Base-by-base conservation (phyloP, 495 filamentous ascomycete genomes). In the Astrothelium subdiscretum region DNA sequence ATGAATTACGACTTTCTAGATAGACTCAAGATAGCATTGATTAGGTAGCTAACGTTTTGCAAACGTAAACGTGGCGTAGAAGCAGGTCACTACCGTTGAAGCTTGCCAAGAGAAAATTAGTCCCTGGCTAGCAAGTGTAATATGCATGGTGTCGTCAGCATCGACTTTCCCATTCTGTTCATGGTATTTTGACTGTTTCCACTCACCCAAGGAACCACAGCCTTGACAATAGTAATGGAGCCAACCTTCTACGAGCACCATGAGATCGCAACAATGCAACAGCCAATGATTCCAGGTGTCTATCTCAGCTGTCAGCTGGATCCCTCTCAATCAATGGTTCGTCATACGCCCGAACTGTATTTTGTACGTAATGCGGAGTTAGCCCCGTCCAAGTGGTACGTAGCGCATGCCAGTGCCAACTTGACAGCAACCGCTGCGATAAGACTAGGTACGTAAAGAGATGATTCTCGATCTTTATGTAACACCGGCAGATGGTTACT, bases 341-440 rank as follows among this genome's bases (percentile, higher is more conserved):
- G 48, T 2, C 20, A 24, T 26, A 29, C 48, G 4, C 0, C 48
- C 6, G 26, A 5, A 24, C 11, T 10, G 48, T 54, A 27, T 26
- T 3, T 24, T 8, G 48, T 54, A 54, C 48, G 48, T 54, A 54
- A 54, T 54, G 48, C 48, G 48, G 48, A 54, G 48, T 54, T 54
- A 15, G 29, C 48, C 48, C 48, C 48, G 48, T 54, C 3, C 48
- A 2, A 26, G 12, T 29, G 15, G 8, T 38, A 38, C 48, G 20
- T 54, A 54, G 26, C 48, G 24, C 5, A 54, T 29, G 11, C 24
- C 24, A 8, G 29, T 15, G 11, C 8, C 11, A 54, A 15, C 24
- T 54, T 29, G 3, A 48, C 20, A n/a, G 20, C 42, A 54, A 11
- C 24, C 10, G 24, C 12, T 29, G 5, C 26, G 48, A 54, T 54